phyloP scores from a whole-genome alignment of 176 grass and related monocot species.

The Pontederia paniculata region DNA sequence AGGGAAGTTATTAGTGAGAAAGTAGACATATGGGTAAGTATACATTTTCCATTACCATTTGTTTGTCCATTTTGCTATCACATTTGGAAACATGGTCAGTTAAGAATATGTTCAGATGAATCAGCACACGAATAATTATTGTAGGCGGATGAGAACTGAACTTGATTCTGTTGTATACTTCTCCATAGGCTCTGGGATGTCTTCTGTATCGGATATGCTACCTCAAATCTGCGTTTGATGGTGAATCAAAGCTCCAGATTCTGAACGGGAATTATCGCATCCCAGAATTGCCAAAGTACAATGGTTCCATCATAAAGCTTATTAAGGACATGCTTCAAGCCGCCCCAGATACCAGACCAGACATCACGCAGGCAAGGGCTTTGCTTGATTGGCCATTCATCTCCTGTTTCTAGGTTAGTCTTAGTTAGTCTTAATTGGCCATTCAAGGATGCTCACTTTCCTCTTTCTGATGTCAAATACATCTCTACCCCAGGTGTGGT shows the following conservation, averaged over 20 bases:
- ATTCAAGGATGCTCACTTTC: background rate
- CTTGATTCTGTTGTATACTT: too few species aligned
- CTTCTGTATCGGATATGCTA: slow-evolving; percentile 88
- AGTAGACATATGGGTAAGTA: slow-evolving; percentile 71
- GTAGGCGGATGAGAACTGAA: too few species aligned
- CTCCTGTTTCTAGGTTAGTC: slow-evolving; percentile 46
- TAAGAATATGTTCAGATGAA: too few species aligned
- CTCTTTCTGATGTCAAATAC: slow-evolving; percentile 22
- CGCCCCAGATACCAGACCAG: slow-evolving; percentile 58
- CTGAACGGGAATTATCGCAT: slow-evolving; percentile 84
- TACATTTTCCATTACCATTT: background rate
- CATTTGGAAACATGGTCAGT: too few species aligned
- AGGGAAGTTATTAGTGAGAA: slow-evolving; percentile 84
- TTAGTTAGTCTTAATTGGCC: slow-evolving; percentile 18
- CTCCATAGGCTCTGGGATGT: slow-evolving; percentile 57
- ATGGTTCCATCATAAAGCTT: slow-evolving; percentile 26
- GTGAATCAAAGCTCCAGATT: slow-evolving; percentile 83
- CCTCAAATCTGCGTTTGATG: slow-evolving; percentile 78
- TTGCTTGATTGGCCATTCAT: slow-evolving; percentile 54
- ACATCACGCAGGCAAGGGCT: slow-evolving; percentile 75
- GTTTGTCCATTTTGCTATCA: background rate
- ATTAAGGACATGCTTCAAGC: slow-evolving; percentile 67
- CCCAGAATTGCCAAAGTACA: slow-evolving; percentile 61
- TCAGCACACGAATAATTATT: too few species aligned
- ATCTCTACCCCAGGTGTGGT: slow-evolving; percentile 56